Evolutionary conservation across 768 basidiomycete genomes (phyloP).

Genomic region (Suillus luteus): DNA sequence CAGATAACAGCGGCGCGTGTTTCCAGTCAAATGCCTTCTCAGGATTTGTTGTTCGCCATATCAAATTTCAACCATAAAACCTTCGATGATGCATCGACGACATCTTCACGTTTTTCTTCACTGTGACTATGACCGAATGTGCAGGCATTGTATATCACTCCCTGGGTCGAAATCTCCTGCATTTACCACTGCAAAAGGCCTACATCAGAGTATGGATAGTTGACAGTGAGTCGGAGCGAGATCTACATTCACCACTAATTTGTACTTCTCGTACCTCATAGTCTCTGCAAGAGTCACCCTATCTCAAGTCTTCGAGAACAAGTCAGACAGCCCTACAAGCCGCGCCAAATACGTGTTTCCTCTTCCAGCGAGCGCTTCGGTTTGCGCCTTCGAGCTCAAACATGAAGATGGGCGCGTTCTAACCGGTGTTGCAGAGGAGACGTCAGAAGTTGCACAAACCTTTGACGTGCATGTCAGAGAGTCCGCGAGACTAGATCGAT

Average conservation of each 20-base stretch:
- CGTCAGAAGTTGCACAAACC: constrained; percentile 39
- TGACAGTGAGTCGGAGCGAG: constrained; percentile 37
- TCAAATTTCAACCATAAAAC: not conserved
- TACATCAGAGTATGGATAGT: constrained; percentile 42
- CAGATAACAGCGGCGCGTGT: not conserved
- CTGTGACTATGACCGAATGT: constrained; percentile 1
- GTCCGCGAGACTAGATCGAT: constrained; percentile 46
- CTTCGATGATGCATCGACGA: not conserved
- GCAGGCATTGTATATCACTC: constrained; percentile 37
- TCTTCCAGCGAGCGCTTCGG: constrained; percentile 52
- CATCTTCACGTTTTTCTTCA: not conserved
- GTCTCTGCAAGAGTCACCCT: constrained; percentile 48
- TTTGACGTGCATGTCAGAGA: constrained; percentile 43
- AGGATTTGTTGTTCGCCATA: not conserved
- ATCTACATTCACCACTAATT: constrained; percentile 4
- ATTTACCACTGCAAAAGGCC: constrained; percentile 46
- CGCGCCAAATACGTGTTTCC: constrained; percentile 60
- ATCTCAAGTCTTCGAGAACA: constrained; percentile 44
- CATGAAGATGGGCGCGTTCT: constrained; percentile 45
- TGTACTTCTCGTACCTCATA: constrained; percentile 18
- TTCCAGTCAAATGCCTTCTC: not conserved
- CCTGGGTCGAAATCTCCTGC: constrained; percentile 22
- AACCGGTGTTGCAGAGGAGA: constrained; percentile 50
- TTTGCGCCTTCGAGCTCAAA: constrained; percentile 55
- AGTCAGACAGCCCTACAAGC: constrained; percentile 37